Evolutionary conservation across 768 basidiomycete species (phyloP), one percentile per base, ranked within the genome.

Genomic region (Multifurca ochricompacta): DNA sequence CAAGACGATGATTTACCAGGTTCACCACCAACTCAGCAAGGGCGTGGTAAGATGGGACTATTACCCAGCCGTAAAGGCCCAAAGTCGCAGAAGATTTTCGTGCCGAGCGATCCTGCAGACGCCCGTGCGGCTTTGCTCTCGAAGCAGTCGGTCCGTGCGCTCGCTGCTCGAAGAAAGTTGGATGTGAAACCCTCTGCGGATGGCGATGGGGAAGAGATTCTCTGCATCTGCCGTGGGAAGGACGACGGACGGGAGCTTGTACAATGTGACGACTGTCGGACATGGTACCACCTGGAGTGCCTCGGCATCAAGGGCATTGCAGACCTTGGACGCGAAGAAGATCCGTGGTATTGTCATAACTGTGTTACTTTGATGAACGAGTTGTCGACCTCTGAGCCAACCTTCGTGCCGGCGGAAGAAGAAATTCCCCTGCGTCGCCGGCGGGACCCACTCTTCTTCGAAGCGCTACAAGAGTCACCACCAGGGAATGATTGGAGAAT

Each of bases 281-380:
- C 74, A 14, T 92, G 89, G 89, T 91, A 85, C 64, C 89, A 92
- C 68, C 74, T 89, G 30, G 70, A 79, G 40, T 92, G 89, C 67
- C 82, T 91, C 34, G 88, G 87, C 48, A 85, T 91, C 61, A 70
- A 69, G 48, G 75, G 73, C 60, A 75, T 80, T 31, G 68, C 75
- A 10, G 81, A 88, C 48, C 72, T 91, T 14, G 89, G 87, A 6
- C 77, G 69, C 45, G 86, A 87, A 63, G 85, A 89, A 61, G 87
- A 89, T 61, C 80, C 80, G 1, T 92, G 89, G 88, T 91, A 77
- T 67, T 85, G 87, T 67, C 66, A 71, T 48, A 70, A 73, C 54
- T 81, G 89, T 62, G 64, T 78, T 28, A 68, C 72, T 41, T 18
- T 56, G 74, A 48, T 65, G 39, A 71, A 28, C 23, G 27, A 46